Evolutionary conservation across 2,329 filamentous ascomycete genomes (phyloP).

Genomic region (Ustulina deusta): DNA sequence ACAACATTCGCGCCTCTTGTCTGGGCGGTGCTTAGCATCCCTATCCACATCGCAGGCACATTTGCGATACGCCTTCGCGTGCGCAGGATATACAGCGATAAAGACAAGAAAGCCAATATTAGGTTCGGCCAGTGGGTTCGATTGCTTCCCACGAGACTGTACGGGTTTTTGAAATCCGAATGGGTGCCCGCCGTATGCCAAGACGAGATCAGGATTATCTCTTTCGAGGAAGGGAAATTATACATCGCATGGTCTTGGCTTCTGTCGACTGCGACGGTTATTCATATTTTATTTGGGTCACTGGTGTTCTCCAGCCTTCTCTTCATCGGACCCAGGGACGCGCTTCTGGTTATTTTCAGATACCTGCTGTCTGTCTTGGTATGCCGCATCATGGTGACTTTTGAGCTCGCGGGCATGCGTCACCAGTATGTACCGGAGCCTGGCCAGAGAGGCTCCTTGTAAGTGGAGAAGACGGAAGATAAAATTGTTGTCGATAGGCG

Average conservation of each 20-base stretch:
- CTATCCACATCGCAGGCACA: constrained; percentile 35
- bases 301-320: constrained; percentile 45
- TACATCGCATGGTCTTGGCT: constrained; percentile 42
- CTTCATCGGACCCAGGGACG: constrained; percentile 45
- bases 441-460: neutral
- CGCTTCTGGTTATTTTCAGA: constrained; percentile 43
- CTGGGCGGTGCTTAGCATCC: constrained; percentile 37
- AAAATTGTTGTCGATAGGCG: neutral
- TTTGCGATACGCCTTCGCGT: constrained; percentile 37
- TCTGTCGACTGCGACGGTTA: constrained; percentile 38
- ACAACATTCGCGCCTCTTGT: constrained; percentile 32
- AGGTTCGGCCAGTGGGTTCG: constrained; percentile 26
- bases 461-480: neutral
- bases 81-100: constrained; percentile 20
- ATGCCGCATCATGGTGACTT: constrained; percentile 46
- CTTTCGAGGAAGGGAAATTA: constrained; percentile 24
- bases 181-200: constrained; percentile 28
- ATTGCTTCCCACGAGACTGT: constrained; percentile 20
- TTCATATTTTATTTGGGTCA: constrained; percentile 48
- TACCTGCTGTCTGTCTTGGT: constrained; percentile 43
- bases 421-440: constrained; percentile 21
- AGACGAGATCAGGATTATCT: constrained; percentile 24
- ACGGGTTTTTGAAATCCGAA: constrained; percentile 22
- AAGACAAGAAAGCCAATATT: constrained; percentile 1
- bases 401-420: constrained; percentile 45